Percentiles rank a stretch among this genome's conserved stretches.
phyloP scores from a whole-genome alignment of 108 stramenopile species.

The Cyclotella atomus region DNA sequence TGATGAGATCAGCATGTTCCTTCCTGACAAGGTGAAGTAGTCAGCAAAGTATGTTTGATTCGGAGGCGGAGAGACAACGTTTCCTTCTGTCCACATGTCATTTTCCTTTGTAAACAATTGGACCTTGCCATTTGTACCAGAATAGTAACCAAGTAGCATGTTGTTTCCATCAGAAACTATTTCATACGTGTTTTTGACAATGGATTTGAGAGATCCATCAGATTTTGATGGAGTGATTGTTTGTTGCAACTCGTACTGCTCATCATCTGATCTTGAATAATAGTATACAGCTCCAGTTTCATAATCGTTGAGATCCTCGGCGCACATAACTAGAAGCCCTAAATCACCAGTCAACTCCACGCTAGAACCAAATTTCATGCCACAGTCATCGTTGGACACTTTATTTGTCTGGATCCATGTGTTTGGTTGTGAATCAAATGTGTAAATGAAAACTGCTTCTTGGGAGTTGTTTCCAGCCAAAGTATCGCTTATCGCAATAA shows the following conservation, averaged over 20 bases:
- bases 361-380: neutral
- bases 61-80: no score
- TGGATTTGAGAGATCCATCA: neutral
- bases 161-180: neutral
- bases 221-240: neutral
- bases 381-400: neutral
- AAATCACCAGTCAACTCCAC: neutral
- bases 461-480: neutral
- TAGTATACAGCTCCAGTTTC: neutral
- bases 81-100: neutral
- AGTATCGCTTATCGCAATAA: neutral
- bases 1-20: neutral
- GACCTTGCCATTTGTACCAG: neutral
- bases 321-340: neutral
- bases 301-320: no score
- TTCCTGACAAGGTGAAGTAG: neutral
- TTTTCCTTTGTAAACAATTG: neutral
- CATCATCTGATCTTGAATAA: neutral
- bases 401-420: neutral
- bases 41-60: no score
- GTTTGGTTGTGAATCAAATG: no score
- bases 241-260: neutral
- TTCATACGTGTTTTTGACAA: neutral
- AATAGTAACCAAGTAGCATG: neutral
- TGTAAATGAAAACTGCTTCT: no score